Conservation (phyloP, 805 yeast species). For the Torulaspora maleeae region DNA sequence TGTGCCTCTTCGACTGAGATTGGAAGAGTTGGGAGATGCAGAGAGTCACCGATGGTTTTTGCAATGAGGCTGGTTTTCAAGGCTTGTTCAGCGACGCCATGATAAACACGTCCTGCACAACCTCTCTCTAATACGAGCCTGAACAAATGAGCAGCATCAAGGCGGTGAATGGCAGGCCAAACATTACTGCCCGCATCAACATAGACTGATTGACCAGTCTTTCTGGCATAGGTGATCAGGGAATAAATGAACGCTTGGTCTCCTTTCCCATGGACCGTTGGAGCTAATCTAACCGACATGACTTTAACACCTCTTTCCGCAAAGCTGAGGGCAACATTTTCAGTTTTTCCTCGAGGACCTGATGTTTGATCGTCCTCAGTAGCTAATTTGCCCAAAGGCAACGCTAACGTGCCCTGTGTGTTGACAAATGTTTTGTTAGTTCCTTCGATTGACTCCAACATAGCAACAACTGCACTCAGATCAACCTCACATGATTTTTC, state of each 20-base stretch:
- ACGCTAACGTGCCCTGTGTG: not conserved
- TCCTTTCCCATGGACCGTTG: not conserved
- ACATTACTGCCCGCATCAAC: not conserved
- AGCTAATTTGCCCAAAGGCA: not conserved
- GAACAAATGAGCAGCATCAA: not conserved
- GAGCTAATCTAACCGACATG: not conserved
- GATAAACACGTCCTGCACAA: not conserved
- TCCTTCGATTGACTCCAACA: constrained; percentile 16
- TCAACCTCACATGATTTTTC: constrained; percentile 25
- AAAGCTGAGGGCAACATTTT: not conserved
- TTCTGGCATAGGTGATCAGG: not conserved
- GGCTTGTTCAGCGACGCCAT: not conserved
- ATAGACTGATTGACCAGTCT: not conserved
- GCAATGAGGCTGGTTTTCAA: not conserved
- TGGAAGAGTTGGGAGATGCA: not conserved
- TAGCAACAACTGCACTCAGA: constrained; percentile 27
- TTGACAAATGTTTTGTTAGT: not conserved
- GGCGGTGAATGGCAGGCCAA: not conserved
- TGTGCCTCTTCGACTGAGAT: not conserved
- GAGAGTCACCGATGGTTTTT: not conserved
- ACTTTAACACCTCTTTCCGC: not conserved
- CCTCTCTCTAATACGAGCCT: not conserved
- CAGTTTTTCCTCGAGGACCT: not conserved
- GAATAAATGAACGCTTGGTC: not conserved
- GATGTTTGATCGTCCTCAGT: not conserved